Base-by-base conservation (phyloP, 768 basidiomycete species). In the Pleurotus tuoliensis region DNA sequence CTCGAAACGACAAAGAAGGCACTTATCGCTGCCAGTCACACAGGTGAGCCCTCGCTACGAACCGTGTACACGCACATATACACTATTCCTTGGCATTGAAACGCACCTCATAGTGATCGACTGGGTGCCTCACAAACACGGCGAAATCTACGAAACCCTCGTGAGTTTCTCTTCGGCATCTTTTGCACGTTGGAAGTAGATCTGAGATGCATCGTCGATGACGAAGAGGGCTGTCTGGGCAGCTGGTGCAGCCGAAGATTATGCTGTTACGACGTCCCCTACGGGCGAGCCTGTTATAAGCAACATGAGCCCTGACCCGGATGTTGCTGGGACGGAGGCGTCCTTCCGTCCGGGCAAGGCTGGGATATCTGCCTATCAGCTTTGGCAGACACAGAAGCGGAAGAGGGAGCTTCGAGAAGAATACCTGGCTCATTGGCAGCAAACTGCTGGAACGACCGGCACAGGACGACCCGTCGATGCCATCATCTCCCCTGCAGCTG, bases 381-480 rank as follows among this genome's bases (percentile, higher is more conserved):
- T 87, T 39, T 90, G 87, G 86, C 78, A 84, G 65, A 57, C 82
- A 7, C 84, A 87, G 40, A 79, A 78, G 56, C 68, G 74, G 61
- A 79, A 79, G 62, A 70, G 70, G 1, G 72, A 73, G 8, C 64
- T 86, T 46, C 77, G 86, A n/a, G 77, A 82, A 57, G 75, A 77
- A 37, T 82, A 88, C 63, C 70, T 88, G 22, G 81, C 83, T 56
- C 75, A 81, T 39, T 89, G 87, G 87, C 77, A 82, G 48, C 72
- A 64, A 7, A 86, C 86, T 0, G 68, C 68, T 0, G 58, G 55
- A 3, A 60, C 59, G 4, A 90, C 87, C 0, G 81, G 79, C 0
- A 90, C 87, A 1, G 85, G 84, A 0, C 74, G 89, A 0, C 86
- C 87, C 4, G 76, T 91, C 24, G 90, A 91, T 62, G 87, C 86